Base-by-base conservation (phyloP, 2,329 filamentous ascomycete genomes). In the Talaromyces sp. region DNA sequence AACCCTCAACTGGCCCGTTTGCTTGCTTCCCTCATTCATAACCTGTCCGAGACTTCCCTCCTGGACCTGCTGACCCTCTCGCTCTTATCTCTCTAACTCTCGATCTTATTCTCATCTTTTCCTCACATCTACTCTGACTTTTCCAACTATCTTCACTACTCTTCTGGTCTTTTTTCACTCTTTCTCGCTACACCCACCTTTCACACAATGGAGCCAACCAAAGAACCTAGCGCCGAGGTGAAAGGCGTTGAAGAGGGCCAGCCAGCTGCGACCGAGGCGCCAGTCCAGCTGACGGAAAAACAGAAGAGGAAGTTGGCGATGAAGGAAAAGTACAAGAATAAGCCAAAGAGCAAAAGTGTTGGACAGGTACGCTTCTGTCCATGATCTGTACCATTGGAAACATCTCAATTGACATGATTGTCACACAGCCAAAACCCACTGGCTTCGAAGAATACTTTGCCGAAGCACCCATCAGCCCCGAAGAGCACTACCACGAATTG, bases 371-470 rank as follows among this genome's bases (percentile, higher is more conserved):
- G 49, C 22, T 52, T 51, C 19, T 22, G 10, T 47, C 9, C n/a
- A 47, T 25, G n/a, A 19, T 32, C 17, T 49, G 7, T 52, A 19
- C 4, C 17, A 19, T 25, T 6, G 19, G 17, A 19, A 27, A 8
- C 27, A 52, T n/a, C 10, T 28, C 7, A 27, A 42, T 49, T 59
- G 7, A 62, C 8, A 1, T 47, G 15, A 25, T 28, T 53, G 13
- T 28, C 15, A 17, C 25, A 54, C 63, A 80, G 77, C 71, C 68
- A 55, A 76, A 78, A 62, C 79, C 80, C 5, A 89, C 85, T 6
- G 90, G 90, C 0, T 93, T 92, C 62, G 90, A 93, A 84, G 88
- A 92, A 64, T 91, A 86, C 73, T 95, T 85, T 71, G 87, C 89
- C 13, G 93, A 98, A 73, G 82, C 88, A 0, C 92, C 92, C 0